Percentiles rank a stretch among this genome's conserved stretches.
Conservation (phyloP, 371 early-diverging fungal genomes). For the Mucor mucedo region DNA sequence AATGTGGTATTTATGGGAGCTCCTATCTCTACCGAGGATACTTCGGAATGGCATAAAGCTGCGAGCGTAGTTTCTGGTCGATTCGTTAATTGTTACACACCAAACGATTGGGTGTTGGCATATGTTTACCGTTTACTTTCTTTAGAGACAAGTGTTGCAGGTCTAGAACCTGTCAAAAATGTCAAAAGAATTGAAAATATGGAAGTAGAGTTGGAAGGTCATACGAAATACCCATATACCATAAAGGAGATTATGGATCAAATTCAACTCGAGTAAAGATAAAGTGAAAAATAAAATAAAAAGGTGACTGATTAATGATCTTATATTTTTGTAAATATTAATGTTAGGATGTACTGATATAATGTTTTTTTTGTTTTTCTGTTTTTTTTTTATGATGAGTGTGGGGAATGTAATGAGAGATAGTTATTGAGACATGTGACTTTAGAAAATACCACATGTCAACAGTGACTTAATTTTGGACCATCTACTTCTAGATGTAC, state of each 20-base stretch:
- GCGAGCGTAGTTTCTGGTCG: constrained; percentile 79
- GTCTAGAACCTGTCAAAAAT: constrained; percentile 70
- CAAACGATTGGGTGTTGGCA: constrained; percentile 89
- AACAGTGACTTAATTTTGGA: constrained; percentile 12
- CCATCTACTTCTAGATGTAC: neutral
- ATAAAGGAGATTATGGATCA: constrained; percentile 32
- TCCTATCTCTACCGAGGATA: constrained; percentile 58
- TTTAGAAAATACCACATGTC: constrained; percentile 15
- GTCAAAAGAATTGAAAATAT: constrained; percentile 75
- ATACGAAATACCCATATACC: constrained; percentile 77
- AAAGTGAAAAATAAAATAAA: neutral
- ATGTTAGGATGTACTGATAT: neutral
- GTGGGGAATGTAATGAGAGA: neutral
- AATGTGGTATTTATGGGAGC: constrained; percentile 70
- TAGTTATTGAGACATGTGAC: neutral
- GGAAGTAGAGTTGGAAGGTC: constrained; percentile 79
- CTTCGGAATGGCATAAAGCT: constrained; percentile 52
- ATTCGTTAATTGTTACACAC: constrained; percentile 88
- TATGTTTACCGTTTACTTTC: constrained; percentile 78
- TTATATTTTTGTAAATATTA: constrained; percentile 2
- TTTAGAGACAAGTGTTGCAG: constrained; percentile 77
- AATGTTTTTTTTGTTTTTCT: constrained; percentile 1
- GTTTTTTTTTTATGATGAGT: neutral
- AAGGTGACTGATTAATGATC: neutral
- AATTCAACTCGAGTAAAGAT: constrained; percentile 29